Evolutionary conservation across 495 filamentous ascomycete species (phyloP).

Genomic region (Annulohypoxylon nitens): DNA sequence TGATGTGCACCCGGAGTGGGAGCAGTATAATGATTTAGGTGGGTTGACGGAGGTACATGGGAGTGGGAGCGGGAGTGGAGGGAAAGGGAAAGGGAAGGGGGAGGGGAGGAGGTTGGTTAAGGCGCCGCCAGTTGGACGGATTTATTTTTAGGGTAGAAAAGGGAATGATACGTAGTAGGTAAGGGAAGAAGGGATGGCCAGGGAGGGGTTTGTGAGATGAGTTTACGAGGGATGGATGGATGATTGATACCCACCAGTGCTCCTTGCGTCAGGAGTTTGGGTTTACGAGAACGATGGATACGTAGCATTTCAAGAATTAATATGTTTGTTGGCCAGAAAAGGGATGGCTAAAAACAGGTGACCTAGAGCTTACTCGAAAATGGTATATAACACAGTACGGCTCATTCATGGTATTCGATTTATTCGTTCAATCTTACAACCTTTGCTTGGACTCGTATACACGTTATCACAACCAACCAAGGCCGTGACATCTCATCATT

Average conservation of each 20-base stretch:
- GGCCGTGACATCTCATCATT: constrained; percentile 8
- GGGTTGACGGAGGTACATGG: constrained; percentile 46
- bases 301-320: not conserved
- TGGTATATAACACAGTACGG: not conserved
- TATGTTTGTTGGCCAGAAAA: not conserved
- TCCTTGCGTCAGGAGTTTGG: constrained; percentile 16
- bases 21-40: constrained; percentile 52
- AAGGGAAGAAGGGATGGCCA: not conserved
- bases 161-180: not conserved
- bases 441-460: not conserved
- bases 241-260: constrained; percentile 33
- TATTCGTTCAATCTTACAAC: constrained; percentile 12
- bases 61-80: not conserved
- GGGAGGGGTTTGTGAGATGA: not conserved
- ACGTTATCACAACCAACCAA: not conserved
- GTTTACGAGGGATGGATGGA: not conserved
- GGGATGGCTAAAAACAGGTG: not conserved
- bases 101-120: not conserved
- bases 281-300: not conserved
- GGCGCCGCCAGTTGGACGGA: not conserved
- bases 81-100: not conserved
- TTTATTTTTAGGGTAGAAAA: not conserved
- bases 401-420: not conserved
- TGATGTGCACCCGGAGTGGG: constrained; percentile 51
- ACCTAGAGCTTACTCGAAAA: not conserved